Evolutionary conservation across 192 early-diverging fungal species (phyloP).

Genomic region (Entophlyctis luteolus): DNA sequence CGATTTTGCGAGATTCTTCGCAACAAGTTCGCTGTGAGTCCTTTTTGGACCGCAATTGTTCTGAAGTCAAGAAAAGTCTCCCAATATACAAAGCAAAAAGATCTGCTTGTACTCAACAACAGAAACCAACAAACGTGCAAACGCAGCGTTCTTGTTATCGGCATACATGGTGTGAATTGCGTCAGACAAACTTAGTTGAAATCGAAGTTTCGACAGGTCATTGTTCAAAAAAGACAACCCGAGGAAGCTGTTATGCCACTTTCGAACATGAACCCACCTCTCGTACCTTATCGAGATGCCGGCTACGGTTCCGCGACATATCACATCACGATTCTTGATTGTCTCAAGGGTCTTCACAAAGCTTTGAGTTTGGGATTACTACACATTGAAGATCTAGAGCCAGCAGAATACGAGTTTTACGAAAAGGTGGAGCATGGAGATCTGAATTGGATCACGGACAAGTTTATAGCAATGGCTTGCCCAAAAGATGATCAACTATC

Average conservation of each 20-base stretch:
- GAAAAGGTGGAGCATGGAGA: conserved; percentile 68
- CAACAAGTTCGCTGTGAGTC: conserved; percentile 56
- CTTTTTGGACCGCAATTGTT: background rate
- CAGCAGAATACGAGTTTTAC: conserved; percentile 70
- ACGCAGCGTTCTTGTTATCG: conserved; percentile 65
- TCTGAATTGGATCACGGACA: conserved; percentile 69
- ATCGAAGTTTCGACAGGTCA: conserved; percentile 39
- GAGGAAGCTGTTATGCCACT: conserved; percentile 60
- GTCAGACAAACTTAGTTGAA: no score
- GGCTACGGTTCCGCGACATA: conserved; percentile 65
- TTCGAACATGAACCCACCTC: conserved; percentile 40
- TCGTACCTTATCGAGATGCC: conserved; percentile 68
- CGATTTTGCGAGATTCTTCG: conserved; percentile 60
- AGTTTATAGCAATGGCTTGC: conserved; percentile 67
- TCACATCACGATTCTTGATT: conserved; percentile 64
- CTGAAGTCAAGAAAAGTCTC: conserved; percentile 35
- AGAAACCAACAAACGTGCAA: conserved; percentile 60
- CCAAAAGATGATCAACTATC: conserved; percentile 52
- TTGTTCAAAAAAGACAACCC: conserved; percentile 56
- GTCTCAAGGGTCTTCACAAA: conserved; percentile 59
- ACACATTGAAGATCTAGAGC: conserved; percentile 55
- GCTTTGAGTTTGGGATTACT: conserved; percentile 57
- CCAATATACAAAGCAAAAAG: conserved; percentile 44
- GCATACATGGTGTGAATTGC: conserved; percentile 58
- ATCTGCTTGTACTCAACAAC: conserved; percentile 53